Evolutionary conservation across 1,139 yeast species (phyloP).

Genomic region (Lipomyces yarrowii): DNA sequence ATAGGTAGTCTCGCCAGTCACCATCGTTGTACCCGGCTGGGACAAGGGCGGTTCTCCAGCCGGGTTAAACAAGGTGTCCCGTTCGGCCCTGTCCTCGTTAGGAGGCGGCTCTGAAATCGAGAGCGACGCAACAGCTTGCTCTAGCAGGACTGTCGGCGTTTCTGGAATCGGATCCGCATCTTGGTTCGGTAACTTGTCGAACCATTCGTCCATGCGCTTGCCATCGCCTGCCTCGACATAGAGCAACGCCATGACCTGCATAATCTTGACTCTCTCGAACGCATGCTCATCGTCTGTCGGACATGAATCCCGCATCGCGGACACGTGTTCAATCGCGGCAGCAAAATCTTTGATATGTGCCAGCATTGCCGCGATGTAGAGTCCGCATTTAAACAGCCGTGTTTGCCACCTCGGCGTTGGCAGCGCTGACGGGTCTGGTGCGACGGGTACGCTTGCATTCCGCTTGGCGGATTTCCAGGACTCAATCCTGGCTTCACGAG

Average conservation of each 20-base stretch:
- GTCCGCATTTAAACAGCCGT: constrained; percentile 40
- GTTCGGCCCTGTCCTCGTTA: constrained; percentile 1
- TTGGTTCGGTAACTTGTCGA: constrained; percentile 24
- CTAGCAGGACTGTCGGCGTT: neutral
- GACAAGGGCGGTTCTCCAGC: neutral
- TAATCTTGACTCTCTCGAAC: neutral
- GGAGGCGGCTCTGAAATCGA: neutral
- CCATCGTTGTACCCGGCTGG: neutral
- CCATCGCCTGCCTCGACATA: constrained; percentile 40
- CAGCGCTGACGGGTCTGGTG: neutral
- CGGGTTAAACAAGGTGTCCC: constrained; percentile 1
- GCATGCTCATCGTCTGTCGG: constrained; percentile 13
- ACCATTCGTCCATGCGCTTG: constrained; percentile 39
- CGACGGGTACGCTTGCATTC: constrained; percentile 10
- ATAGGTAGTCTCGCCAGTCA: constrained; percentile 5
- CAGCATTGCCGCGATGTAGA: constrained; percentile 41
- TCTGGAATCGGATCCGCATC: constrained; percentile 17
- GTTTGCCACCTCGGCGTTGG: constrained; percentile 34
- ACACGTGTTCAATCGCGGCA: constrained; percentile 41
- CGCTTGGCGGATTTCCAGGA: constrained; percentile 18
- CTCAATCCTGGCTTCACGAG: constrained; percentile 39
- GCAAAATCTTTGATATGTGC: constrained; percentile 40
- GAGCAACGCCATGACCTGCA: constrained; percentile 34
- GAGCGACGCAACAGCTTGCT: neutral
- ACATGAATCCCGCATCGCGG: constrained; percentile 34